Evolutionary conservation across 768 basidiomycete genomes (phyloP).

Genomic region (Termitomyces sp.): DNA sequence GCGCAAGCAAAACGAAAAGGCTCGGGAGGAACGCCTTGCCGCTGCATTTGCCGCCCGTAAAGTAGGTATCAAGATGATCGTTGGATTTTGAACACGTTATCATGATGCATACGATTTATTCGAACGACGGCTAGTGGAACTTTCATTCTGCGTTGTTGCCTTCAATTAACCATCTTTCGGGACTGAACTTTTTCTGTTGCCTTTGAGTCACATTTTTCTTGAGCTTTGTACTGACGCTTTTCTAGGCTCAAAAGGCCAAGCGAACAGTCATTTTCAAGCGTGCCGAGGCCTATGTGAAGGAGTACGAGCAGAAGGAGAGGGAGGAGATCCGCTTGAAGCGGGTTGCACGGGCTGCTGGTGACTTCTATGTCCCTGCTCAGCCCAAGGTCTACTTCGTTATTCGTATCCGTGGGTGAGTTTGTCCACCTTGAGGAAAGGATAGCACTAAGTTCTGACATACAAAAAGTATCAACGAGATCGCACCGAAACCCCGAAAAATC

Average conservation of each 20-base stretch:
- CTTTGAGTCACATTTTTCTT: background rate
- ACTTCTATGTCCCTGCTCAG: conserved; percentile 97
- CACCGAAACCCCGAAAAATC: conserved; percentile 99
- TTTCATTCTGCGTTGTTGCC: conserved; percentile 61
- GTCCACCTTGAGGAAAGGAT: background rate
- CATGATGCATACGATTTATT: conserved; percentile 85
- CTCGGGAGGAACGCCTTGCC: conserved; percentile 86
- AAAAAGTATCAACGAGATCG: conserved; percentile 96
- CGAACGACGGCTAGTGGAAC: conserved; percentile 74
- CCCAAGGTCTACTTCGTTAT: conserved; percentile 98
- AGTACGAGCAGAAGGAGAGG: conserved; percentile 88
- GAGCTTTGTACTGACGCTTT: conserved; percentile 4
- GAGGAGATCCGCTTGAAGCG: conserved; percentile 97
- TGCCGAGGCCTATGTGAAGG: conserved; percentile 96
- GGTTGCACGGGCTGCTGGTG: conserved; percentile 84
- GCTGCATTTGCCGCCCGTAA: conserved; percentile 84
- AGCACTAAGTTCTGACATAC: background rate
- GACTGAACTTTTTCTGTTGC: conserved; percentile 49
- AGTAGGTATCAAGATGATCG: conserved; percentile 45
- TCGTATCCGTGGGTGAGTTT: conserved; percentile 89
- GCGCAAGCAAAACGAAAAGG: conserved; percentile 97
- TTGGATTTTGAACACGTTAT: conserved; percentile 14
- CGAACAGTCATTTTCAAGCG: conserved; percentile 99
- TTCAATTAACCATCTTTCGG: conserved; percentile 94
- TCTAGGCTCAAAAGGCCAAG: conserved; percentile 83